Percentiles rank a stretch among this genome's conserved stretches.
Conservation (phyloP, 1,284 basidiomycete species). For the Pseudozyma thailandica region DNA sequence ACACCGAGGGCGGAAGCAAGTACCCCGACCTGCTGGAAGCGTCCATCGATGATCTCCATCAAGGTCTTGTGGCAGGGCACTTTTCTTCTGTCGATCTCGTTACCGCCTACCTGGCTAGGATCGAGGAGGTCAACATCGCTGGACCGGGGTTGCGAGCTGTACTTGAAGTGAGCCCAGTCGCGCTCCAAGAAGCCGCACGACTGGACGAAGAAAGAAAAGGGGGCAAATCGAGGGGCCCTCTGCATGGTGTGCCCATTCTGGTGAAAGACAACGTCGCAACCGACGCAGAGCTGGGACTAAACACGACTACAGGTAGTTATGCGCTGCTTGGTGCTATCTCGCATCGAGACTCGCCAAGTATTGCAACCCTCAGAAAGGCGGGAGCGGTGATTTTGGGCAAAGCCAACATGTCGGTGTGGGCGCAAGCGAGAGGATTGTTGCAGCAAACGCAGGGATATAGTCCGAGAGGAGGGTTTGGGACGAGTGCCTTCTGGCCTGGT, state of each 20-base stretch:
- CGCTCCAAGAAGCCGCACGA: conserved; percentile 69
- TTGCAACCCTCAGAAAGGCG: conserved; percentile 74
- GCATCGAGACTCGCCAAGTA: conserved; percentile 75
- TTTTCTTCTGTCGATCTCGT: conserved; percentile 34
- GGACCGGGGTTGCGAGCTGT: conserved; percentile 74
- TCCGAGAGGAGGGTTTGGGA: conserved; percentile 76
- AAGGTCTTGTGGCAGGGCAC: conserved; percentile 12
- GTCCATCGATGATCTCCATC: conserved; percentile 20
- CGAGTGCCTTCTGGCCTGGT: conserved; percentile 74
- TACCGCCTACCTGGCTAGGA: conserved; percentile 76
- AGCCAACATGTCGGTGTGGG: conserved; percentile 66
- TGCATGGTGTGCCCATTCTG: conserved; percentile 79
- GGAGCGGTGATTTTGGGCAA: conserved; percentile 76
- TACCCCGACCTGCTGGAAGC: conserved; percentile 41
- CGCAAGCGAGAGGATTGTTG: conserved; percentile 71
- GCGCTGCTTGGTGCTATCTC: conserved; percentile 71
- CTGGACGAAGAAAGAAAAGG: conserved; percentile 73
- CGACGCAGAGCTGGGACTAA: conserved; percentile 73
- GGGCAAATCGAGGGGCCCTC: conserved; percentile 71
- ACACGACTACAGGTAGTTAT: conserved; percentile 72
- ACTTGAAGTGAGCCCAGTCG: conserved; percentile 75
- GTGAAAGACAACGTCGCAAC: conserved; percentile 80
- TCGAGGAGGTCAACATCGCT: conserved; percentile 75
- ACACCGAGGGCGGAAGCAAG: neutral
- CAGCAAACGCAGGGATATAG: conserved; percentile 74